Base-by-base conservation (phyloP, 1,284 basidiomycete genomes). In the Moniliophthora roreri region DNA sequence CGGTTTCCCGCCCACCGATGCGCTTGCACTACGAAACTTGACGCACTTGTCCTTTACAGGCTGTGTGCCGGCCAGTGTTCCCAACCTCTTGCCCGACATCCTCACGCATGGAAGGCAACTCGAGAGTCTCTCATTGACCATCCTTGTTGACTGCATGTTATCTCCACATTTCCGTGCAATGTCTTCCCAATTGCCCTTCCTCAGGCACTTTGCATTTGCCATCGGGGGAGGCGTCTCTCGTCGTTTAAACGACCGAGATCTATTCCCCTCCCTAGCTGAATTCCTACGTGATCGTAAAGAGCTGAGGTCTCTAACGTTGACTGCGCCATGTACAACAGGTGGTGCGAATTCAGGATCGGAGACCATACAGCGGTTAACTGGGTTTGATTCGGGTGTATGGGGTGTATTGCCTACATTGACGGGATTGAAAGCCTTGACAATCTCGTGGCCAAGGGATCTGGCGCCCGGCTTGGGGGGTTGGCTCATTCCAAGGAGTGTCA, bases 351-450 rank as follows among this genome's bases (percentile, higher is more conserved):
- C 37, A 4, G 70, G 72, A n/a, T 72, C 76, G 18, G 74, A 77
- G 44, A 67, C 63, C 55, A 68, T 72, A 39, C 76, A 80, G 57
- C 68, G 71, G 52, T 70, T 75, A 10, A 73, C 84, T 10, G 85
- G 86, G 18, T 87, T 85, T 58, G 82, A 86, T 58, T 83, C 85
- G 0, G 76, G 80, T 0, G 74, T 83, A 6, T 87, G 85, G 84
- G 85, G 86, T 11, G 79, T 87, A n/a, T 70, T 89, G 11, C 85
- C 86, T 0, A 75, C 75, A 3, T 64, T 89, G 26, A 68, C 68
- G 10, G 71, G 70, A 15, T 63, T 89, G 51, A 74, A 67, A 21
- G 76, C 72, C 45, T 62, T 89, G 48, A 75, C 72, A 36, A 84
- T 87, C 50, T 81, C 81, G 9, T 79, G 87, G 59, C 85, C 86